These are phyloP conservation scores for Ilyonectria robusta DNA, from an alignment of 2,329 filamentous ascomycete genomes.

Conservation along the genomic window DNA sequence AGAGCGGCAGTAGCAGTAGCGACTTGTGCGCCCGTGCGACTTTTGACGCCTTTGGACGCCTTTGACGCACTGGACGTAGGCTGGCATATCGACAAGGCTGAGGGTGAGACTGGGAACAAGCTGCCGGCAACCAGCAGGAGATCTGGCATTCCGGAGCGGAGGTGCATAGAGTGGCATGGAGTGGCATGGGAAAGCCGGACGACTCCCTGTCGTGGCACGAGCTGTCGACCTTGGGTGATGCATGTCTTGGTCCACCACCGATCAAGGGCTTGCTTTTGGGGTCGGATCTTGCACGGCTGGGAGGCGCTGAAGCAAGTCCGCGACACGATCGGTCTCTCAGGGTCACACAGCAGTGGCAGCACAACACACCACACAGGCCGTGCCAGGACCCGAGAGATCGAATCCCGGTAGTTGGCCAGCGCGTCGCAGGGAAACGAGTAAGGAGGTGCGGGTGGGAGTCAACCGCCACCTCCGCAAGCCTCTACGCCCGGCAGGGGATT, in stretches of 20 bases:
- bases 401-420: background rate
- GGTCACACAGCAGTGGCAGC: constrained; percentile 26
- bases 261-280: no score
- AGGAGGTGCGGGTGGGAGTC: background rate
- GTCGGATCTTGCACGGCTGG: no score
- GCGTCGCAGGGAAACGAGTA: background rate
- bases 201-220: constrained; percentile 32
- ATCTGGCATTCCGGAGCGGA: constrained; percentile 32
- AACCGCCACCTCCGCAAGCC: background rate
- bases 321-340: constrained; percentile 1
- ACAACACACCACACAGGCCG: background rate
- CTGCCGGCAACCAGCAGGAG: constrained; percentile 24
- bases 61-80: background rate
- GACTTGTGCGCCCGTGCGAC: background rate
- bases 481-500: background rate
- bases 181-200: constrained; percentile 31
- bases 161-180: constrained; percentile 19
- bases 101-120: constrained; percentile 30
- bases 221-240: constrained; percentile 31
- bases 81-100: constrained; percentile 31
- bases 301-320: no score
- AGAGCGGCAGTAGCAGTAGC: background rate
- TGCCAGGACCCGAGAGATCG: background rate
- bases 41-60: background rate
- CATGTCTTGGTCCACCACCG: constrained; percentile 23